Evolutionary conservation across 176 grass and related monocot genomes (phyloP).

Genomic region (Avena insularis): DNA sequence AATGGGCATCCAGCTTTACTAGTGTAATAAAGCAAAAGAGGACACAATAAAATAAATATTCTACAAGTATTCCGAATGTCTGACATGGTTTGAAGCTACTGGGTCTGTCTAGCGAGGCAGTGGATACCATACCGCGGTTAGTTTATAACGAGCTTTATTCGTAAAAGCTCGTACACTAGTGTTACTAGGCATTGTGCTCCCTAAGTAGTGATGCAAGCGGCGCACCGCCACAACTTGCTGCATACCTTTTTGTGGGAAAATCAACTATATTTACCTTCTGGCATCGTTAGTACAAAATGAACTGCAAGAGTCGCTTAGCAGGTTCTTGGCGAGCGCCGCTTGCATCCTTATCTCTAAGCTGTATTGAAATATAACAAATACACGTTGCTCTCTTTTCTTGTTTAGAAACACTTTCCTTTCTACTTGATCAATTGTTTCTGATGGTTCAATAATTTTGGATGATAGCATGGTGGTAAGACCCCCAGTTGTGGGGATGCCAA

Average conservation of each 20-base stretch:
- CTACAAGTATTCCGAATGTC: neutral
- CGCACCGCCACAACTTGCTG: neutral
- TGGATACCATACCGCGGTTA: neutral
- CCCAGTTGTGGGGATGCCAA: too few relatives aligned
- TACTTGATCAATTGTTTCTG: neutral
- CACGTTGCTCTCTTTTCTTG: neutral
- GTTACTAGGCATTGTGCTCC: neutral
- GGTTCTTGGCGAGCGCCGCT: neutral
- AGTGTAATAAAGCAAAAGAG: constrained; percentile 2
- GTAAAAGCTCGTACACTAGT: neutral
- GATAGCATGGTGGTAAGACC: too few relatives aligned
- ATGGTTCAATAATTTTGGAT: constrained; percentile 42
- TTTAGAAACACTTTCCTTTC: constrained; percentile 3
- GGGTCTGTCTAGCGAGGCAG: neutral
- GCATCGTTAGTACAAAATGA: neutral
- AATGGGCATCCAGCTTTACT: neutral
- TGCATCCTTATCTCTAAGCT: neutral
- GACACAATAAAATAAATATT: neutral
- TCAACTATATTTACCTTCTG: neutral
- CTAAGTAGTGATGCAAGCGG: neutral
- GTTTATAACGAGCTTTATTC: neutral
- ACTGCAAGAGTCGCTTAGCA: neutral
- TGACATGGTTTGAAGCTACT: neutral
- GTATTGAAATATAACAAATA: constrained; percentile 32
- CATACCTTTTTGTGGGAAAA: neutral